Evolutionary conservation across 345 rosid species (phyloP), one percentile per base, ranked within the genome.

Genomic region (Pelargonium nanum): DNA sequence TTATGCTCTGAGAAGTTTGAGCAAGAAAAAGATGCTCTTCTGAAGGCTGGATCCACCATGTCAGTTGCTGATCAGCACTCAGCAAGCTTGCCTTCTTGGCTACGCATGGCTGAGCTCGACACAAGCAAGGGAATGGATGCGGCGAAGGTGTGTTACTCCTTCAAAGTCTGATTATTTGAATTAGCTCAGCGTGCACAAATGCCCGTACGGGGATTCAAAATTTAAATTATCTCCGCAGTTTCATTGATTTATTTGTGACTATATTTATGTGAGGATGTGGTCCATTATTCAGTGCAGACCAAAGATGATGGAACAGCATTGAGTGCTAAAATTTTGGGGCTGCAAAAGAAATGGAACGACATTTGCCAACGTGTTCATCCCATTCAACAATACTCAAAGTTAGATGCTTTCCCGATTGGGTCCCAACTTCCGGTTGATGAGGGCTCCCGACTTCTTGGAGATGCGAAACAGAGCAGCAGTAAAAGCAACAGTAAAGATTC

Each of bases 61-160:
- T 85, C 86, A 0, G 69, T 82, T 59, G 80, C 86, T 12, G 87
- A 87, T 65, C 90, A 78, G 56, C 78, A 70, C 67, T 85, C 72
- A 72, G 76, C 81, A 51, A 66, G 73, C 54, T 68, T 87, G 62
- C 85, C 90, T 50, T 70, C 97, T 58, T 87, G 93, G 91, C 63
- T 91, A 77, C 91, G 70, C 57, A 82, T 80, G 91, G 68, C 80
- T 30, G 82, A 80, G 69, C 65, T 71, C 5, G 71, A 65, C 62
- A 66, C 73, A 60, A 72, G 26, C 91, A 78, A 74, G 26, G 80
- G 61, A 54, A 34, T 60, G 48, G 62, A 69, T 62, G 54, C 20
- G 81, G 90, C 79, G 67, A 77, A 83, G 91, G 89, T 86, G 63
- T 65, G 77, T 72, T 87, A 56, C 66, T 34, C 22, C 65, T 28